Evolutionary conservation across 805 yeast genomes (phyloP), one percentile per base, ranked within the genome.

Genomic region (Lachancea sp.): DNA sequence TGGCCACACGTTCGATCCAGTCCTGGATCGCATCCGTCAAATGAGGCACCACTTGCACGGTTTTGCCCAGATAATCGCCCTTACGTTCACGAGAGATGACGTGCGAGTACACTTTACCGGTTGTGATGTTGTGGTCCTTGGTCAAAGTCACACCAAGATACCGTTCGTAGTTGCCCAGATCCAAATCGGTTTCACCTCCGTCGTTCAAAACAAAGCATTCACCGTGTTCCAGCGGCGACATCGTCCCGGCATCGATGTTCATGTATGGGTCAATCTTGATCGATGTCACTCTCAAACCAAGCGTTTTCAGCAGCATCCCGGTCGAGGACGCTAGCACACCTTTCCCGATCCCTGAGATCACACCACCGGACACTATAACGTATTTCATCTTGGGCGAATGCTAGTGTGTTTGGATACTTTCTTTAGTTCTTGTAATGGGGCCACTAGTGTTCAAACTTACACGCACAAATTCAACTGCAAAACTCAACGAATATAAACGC

Each of bases 321-420:
- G 98, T 93, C 49, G 97, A 88, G 30, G 97, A 89, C 49, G 99
- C 99, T 48, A 85, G 75, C 51, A 93, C 99, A 68, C 99, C 99
- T 68, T 93, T 93, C 67, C 99, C 99, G 65, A 93, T 93, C 71
- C 99, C 99, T 59, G 96, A 86, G 57, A 93, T 93, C 58, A 93
- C 99, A 78, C 99, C 99, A 67, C 99, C 99, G 48, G 98, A 90
- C 38, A 93, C 99, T 60, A 93, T 95, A 60, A 93, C 98, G 96
- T 89, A 93, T 71, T 93, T 93, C 98, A 93, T 91, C 45, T 46
- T 69, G n/a, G n/a, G n/a, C 35, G 15, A 27, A 6, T 6, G 16
- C n/a, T 13, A 30, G 11, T 15, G 33, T 6, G 35, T 9, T 17
- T 32, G 19, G 35, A 15, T 15, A 16, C 18, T 33, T 7, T 18